A percentile compares a stretch with the other conserved stretches of the same genome.
Conservation (phyloP, 1,284 basidiomycete genomes). For the Termitomyces sp. region DNA sequence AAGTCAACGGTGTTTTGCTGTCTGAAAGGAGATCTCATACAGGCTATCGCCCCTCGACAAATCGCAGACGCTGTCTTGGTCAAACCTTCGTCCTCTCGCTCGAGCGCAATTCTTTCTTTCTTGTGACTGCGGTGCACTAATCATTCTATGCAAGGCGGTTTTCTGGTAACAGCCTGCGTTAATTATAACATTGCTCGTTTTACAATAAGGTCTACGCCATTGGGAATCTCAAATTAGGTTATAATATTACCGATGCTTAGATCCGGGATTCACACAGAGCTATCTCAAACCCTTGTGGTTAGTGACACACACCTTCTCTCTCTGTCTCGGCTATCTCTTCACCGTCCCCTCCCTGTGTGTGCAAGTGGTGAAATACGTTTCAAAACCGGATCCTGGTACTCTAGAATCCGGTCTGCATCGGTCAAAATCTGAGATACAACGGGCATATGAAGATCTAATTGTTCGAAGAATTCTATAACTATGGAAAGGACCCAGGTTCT, state of each 20-base stretch:
- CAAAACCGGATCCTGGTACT: neutral
- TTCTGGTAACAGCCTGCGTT: neutral
- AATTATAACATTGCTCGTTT: neutral
- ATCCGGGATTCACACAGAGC: conserved; percentile 1
- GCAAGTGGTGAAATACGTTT: neutral
- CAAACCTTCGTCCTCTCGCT: neutral
- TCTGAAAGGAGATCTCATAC: neutral
- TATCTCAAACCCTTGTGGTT: neutral
- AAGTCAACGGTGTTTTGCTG: neutral
- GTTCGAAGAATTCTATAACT: neutral
- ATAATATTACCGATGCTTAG: neutral
- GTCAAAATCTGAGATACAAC: neutral
- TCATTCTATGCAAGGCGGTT: neutral
- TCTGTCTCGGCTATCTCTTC: neutral
- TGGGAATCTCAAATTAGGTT: neutral
- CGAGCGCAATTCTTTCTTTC: neutral
- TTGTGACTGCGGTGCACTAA: neutral
- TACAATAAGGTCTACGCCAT: neutral
- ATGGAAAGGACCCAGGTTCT: neutral
- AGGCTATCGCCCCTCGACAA: neutral
- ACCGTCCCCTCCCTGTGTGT: neutral
- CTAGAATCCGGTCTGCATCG: neutral
- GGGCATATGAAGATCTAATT: too few relatives aligned
- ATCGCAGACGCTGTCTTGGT: neutral
- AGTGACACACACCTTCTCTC: neutral